These are phyloP conservation scores for Tolypocladium nubicola DNA, from an alignment of 2,329 filamentous ascomycete genomes.

Conservation along the genomic window DNA sequence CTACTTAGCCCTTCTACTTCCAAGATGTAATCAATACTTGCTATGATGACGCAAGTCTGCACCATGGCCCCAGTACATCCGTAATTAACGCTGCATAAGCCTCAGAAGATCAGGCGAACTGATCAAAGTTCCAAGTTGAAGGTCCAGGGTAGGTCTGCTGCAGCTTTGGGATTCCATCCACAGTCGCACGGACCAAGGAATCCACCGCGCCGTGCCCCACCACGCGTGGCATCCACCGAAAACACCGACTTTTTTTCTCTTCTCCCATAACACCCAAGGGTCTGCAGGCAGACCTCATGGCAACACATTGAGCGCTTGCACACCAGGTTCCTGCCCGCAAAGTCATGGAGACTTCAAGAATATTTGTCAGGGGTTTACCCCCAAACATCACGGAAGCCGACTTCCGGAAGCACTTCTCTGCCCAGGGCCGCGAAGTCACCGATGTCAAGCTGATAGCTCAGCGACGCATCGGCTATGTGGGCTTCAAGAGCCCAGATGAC, in stretches of 20 bases:
- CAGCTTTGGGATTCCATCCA: too few relatives aligned
- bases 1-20: background rate
- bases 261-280: conserved; percentile 1
- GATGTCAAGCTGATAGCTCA: conserved; percentile 87
- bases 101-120: background rate
- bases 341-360: conserved; percentile 50
- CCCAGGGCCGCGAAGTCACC: conserved; percentile 62
- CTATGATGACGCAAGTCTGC: too few relatives aligned
- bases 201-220: background rate
- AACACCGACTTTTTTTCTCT: conserved; percentile 16
- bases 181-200: background rate
- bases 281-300: conserved; percentile 6
- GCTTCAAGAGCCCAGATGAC: conserved; percentile 74
- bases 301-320: background rate
- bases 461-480: conserved; percentile 89
- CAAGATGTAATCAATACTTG: background rate
- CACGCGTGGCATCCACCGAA: background rate
- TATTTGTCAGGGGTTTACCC: conserved; percentile 76
- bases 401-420: conserved; percentile 80
- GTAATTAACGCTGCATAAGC: background rate
- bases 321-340: conserved; percentile 3
- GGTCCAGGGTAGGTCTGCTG: background rate
- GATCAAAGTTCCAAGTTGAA: background rate
- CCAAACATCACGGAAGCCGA: conserved; percentile 76
- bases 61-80: too few relatives aligned